Evolutionary conservation across 805 yeast genomes (phyloP), one percentile per base, ranked within the genome.

Genomic region (Lachancea nothofagi): DNA sequence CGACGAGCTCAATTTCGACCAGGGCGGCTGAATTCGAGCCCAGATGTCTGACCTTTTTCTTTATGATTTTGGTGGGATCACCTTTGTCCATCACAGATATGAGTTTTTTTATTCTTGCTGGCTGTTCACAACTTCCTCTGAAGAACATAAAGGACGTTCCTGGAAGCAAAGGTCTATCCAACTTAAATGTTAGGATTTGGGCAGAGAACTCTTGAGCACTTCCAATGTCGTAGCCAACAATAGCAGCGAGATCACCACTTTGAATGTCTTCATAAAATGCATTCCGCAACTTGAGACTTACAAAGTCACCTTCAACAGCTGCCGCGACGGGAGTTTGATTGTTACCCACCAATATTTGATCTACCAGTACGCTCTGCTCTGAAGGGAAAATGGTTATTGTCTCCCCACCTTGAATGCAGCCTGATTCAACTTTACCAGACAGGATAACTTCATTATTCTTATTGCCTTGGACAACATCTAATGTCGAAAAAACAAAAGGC

Each of bases 1-100:
- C 80, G 74, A 83, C 85, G 88, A 90, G 84, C 55, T 97, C 97
- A 71, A 87, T 80, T 64, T 93, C 93, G 44, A 97, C 96, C 59
- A 87, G 85, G 27, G 97, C 95, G 34, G 96, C 96, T 35, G 97
- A 84, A 63, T 86, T 86, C 69, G 89, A 89, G 45, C 95, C 83
- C 63, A 81, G 77, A 69, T 95, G 83, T 74, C 85, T 90, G 40
- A 97, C 87, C 48, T 95, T 96, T 70, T 84, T 90, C 66, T 93
- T 77, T 36, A 83, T 57, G n/a, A 93, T 84, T 62, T 89, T 96
- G 35, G 84, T 81, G n/a, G 74, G 61, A 35, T 77, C 71, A 58
- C 77, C 78, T 69, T 84, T 87, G 49, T 97, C 97, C 87, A 90
- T 48, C 7, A 41, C 58, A 31, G 45, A 65, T 49, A 42, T 61